Conservation (phyloP, 2,329 filamentous ascomycete genomes). For the Venturia asperata region DNA sequence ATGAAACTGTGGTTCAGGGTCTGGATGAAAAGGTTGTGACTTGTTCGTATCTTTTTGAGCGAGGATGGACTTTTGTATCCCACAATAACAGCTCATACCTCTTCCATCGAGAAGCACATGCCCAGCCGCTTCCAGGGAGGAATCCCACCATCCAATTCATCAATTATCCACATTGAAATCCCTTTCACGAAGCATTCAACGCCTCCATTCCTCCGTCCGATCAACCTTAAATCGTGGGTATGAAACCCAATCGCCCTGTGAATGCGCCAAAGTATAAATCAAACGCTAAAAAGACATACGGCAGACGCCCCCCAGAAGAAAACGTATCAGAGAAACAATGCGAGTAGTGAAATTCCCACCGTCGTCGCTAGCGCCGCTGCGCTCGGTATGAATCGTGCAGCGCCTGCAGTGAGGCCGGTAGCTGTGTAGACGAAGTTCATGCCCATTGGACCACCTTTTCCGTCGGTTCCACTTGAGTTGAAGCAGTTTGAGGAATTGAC, state of each 20-base stretch:
- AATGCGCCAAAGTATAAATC: not conserved
- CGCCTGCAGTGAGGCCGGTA: conserved; percentile 12
- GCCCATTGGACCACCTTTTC: conserved; percentile 18
- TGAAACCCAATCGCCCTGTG: not conserved
- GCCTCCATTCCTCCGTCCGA: not conserved
- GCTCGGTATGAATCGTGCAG: conserved; percentile 15
- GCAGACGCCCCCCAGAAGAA: not conserved
- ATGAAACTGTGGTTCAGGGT: not conserved
- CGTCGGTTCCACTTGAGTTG: conserved; percentile 19
- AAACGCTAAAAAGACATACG: conserved; percentile 8
- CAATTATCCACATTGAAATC: not conserved
- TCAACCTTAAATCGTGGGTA: not conserved
- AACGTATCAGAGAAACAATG: not conserved
- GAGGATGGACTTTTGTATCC: not conserved
- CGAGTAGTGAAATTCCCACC: not conserved
- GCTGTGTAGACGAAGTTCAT: conserved; percentile 21
- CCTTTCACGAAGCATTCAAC: not conserved
- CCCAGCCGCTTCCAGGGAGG: not conserved
- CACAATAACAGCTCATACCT: not conserved
- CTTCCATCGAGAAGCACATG: conserved; percentile 3
- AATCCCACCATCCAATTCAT: conserved; percentile 8
- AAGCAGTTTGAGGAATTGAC: conserved; percentile 20
- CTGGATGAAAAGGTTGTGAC: too few species aligned
- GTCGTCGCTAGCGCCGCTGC: conserved; percentile 6
- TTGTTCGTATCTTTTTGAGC: not conserved